Evolutionary conservation across 768 basidiomycete genomes (phyloP), one percentile per base, ranked within the genome.

Genomic region (Pisolithus marmoratus): DNA sequence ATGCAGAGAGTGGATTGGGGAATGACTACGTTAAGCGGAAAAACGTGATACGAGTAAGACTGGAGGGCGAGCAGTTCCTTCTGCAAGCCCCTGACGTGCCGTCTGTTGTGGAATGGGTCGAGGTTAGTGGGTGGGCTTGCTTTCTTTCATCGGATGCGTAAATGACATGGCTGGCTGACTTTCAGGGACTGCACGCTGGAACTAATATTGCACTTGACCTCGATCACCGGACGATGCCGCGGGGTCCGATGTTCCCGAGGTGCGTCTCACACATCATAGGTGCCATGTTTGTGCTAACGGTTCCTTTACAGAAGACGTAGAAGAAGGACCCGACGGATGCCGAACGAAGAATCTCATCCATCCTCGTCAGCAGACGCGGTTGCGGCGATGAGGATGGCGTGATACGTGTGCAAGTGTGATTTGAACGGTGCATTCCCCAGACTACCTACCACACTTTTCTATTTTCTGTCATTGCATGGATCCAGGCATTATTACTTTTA

Each of bases 11-110:
- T 54, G 96, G 96, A 20, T 67, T 99, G 36, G 96, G 92, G 29
- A 93, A 90, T 53, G 96, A 99, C 67, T 99, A 99, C 70, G 36
- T 82, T 57, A 98, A 98, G 77, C 76, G 94, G 56, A 87, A 83
- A 74, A 90, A 98, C 66, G 95, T 98, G 42, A 93, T 98, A 31
- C 78, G 96, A 20, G 82, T 98, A 26, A 72, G 95, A 52, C 73
- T 93, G 57, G 93, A 96, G 66, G 96, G 95, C 12, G 91, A 98
- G 73, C 96, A 99, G 71, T 99, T 99, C 70, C 72, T 99, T 59
- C 61, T 99, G 59, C 95, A 99, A 70, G 90, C 90, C 3, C 80
- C 77, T 46, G 85, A 89, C 63, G 84, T 93, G 37, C 77, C 83
- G 41, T 82, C 83, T 24, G 94, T 97, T 2, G 90, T 98, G 50